Base-by-base conservation (phyloP, 2,329 filamentous ascomycete species). In the Moelleriella libera region DNA sequence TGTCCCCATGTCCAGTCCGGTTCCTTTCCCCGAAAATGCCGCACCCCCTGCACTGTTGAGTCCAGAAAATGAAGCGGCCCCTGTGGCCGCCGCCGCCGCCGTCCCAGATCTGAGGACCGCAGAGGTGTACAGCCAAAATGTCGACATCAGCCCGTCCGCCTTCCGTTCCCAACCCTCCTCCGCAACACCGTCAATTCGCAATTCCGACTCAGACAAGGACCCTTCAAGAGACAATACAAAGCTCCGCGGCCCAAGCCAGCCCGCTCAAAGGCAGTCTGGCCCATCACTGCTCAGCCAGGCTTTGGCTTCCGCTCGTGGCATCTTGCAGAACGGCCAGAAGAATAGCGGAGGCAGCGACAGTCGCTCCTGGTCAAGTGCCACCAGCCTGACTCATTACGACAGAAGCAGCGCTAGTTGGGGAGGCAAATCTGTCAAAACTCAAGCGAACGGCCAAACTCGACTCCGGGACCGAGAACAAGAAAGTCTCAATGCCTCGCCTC, bases 241-340 rank as follows among this genome's bases (percentile, higher is more conserved):
- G 63, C 54, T 67, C 51, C 63, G 68, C 57, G 62, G 53, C 63
- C 67, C 53, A 66, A 66, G 56, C 64, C 69, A 58, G 43, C 30
- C 30, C 6, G 44, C 29, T 30, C 49, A 47, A 34, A 47, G 49
- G 40, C 65, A 69, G 56, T 64, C 63, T 58, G 74, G 74, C 52
- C 71, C 74, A 54, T 78, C 75, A 49, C 60, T 78, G 55, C 67
- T 78, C 62, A 71, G 72, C 50, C 72, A 78, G 63, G 74, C 75
- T 58, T 66, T 78, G 60, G 74, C 74, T 59, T 75, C 73, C 63
- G 75, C 74, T 58, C 72, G 75, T 57, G 74, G 74, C 57, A 75
- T 76, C 45, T 61, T 57, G 45, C 54, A 58, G 21, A 55, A 3
- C 14, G 40, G 14, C 40, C 40, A 43, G 7, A 47, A 49, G 28